Evolutionary conservation across 2,329 filamentous ascomycete species (phyloP), one percentile per base, ranked within the genome.

Genomic region (Lachnellula cervina): DNA sequence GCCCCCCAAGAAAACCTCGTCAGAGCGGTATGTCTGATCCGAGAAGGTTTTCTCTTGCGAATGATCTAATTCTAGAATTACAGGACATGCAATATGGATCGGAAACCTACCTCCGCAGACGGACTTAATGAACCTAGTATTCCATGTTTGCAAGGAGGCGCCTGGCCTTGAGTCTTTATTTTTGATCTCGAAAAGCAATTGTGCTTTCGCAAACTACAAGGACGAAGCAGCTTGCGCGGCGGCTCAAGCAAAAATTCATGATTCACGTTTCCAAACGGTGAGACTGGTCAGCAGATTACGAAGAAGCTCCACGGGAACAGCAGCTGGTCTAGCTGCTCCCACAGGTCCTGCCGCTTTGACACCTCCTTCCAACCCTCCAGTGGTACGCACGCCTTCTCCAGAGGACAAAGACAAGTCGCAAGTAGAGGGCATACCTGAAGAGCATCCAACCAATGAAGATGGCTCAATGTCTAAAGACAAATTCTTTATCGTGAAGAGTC

Each of bases 181-280:
- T 63, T 76, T 97, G 37, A 97, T 97, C 42, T 93, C 92, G 0
- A 97, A 97, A 71, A 97, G 92, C 70, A 97, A 97, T 69, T 97
- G 93, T 68, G 93, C 92, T 0, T 97, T 97, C 74, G 90, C 96
- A 62, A 97, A 97, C 68, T 97, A 95, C 70, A 89, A 86, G 60
- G 88, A 90, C 50, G 91, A 96, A 65, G 74, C 77, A 3, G 83
- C 84, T 5, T 97, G 91, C 68, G 74, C 81, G 6, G 79, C 82
- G 8, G 93, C 93, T 0, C 89, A 96, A 75, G 80, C 84, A 46
- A 85, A 89, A 62, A 87, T 97, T 45, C 90, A 97, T 70, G 92
- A 97, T 67, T 96, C 91, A 1, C 86, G 87, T 54, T 97, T 97
- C 64, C 84, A 93, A 64, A 87, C 89, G 0, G 88, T 94, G 17